phyloP scores from a whole-genome alignment of 257 asterid genomes.

The Solanum verrucosum region DNA sequence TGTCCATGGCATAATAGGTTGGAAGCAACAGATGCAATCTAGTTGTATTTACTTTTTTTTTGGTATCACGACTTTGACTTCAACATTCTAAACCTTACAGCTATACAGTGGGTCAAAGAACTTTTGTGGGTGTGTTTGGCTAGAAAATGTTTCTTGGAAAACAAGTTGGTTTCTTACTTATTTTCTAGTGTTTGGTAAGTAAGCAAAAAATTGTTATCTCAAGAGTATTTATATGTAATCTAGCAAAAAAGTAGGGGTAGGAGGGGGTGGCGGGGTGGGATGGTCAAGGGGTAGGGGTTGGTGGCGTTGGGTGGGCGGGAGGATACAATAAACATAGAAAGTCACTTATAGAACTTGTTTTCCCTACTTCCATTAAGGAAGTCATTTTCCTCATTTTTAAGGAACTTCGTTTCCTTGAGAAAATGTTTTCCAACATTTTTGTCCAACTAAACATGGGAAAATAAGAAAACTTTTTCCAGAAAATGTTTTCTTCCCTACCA shows the following conservation, averaged over 20 bases:
- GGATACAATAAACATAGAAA: not conserved
- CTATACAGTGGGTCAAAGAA: not conserved
- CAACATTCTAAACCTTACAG: not conserved
- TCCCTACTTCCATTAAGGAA: not conserved
- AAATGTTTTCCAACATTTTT: not conserved
- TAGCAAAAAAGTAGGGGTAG: not conserved
- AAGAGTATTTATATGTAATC: not conserved
- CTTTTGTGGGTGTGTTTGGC: not conserved
- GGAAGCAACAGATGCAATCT: not conserved
- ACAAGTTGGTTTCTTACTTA: not conserved
- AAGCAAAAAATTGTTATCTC: not conserved
- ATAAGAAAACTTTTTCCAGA: not conserved
- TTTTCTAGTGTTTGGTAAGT: not conserved
- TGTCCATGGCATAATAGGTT: not conserved
- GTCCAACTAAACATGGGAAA: not conserved
- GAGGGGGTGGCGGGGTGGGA: not conserved
- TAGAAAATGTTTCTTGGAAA: not conserved
- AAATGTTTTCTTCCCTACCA: not conserved
- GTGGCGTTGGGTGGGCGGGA: not conserved
- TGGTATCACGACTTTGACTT: not conserved
- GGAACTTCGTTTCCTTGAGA: not conserved
- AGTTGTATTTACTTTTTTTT: not conserved
- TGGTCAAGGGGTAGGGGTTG: not conserved
- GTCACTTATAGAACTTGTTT: not conserved
- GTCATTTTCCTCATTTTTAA: not conserved